Percentiles rank a stretch among this genome's conserved stretches.
phyloP scores from a whole-genome alignment of 768 basidiomycete genomes.

The Auricularia sp. region DNA sequence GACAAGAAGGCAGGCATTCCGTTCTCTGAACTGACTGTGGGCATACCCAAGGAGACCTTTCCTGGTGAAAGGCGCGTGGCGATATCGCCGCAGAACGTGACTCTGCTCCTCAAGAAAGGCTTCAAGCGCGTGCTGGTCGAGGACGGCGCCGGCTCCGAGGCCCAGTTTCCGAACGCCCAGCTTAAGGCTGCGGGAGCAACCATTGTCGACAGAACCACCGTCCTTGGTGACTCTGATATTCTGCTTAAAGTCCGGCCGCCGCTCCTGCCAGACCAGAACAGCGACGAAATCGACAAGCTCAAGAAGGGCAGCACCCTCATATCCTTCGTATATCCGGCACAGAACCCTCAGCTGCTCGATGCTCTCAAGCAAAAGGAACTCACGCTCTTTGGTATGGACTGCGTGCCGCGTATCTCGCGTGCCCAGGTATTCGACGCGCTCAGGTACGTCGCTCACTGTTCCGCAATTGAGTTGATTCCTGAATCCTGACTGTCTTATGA shows the following conservation, averaged over 20 bases:
- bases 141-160: constrained; percentile 53
- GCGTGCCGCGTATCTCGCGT: constrained; percentile 83
- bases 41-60: constrained; percentile 67
- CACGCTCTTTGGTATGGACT: constrained; percentile 82
- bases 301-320: constrained; percentile 72
- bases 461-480: background rate
- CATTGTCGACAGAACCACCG: constrained; percentile 58
- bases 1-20: constrained; percentile 32
- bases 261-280: constrained; percentile 23
- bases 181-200: constrained; percentile 72
- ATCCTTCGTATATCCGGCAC: constrained; percentile 74
- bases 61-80: constrained; percentile 73
- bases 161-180: constrained; percentile 74
- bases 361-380: constrained; percentile 53
- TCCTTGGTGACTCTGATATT: constrained; percentile 64
- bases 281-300: constrained; percentile 49
- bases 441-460: constrained; percentile 34
- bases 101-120: constrained; percentile 72
- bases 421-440: constrained; percentile 86
- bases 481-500: background rate
- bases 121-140: constrained; percentile 67
- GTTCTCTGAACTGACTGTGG: constrained; percentile 64
- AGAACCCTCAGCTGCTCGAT: constrained; percentile 69
- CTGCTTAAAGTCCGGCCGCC: constrained; percentile 82
- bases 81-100: constrained; percentile 69